A percentile compares a stretch with the other conserved stretches of the same genome.
Conservation (phyloP, 768 basidiomycete species). For the Termitomyces heimii region DNA sequence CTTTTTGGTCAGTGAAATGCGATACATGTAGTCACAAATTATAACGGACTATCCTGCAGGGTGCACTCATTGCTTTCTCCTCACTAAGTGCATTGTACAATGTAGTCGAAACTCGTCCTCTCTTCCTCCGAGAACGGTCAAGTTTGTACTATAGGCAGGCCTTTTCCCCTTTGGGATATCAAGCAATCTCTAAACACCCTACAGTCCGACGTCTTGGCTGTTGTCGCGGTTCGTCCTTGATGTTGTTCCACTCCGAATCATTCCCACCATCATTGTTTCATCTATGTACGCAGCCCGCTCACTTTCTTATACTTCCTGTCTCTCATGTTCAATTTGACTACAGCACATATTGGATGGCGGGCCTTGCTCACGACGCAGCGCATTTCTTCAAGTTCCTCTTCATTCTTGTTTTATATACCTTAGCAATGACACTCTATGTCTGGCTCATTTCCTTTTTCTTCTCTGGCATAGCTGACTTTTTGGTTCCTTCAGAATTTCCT, state of each 20-base stretch:
- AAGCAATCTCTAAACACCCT: neutral
- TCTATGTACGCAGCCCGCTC: slow-evolving; percentile 54
- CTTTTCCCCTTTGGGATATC: neutral
- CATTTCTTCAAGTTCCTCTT: slow-evolving; percentile 95
- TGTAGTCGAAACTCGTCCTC: slow-evolving; percentile 72
- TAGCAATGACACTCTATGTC: slow-evolving; percentile 85
- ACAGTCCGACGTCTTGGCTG: slow-evolving; percentile 85
- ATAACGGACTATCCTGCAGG: slow-evolving; percentile 35
- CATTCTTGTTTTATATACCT: slow-evolving; percentile 78
- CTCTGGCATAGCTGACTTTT: neutral
- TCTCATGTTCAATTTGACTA: slow-evolving; percentile 1
- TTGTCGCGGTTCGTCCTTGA: slow-evolving; percentile 87
- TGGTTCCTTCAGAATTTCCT: slow-evolving; percentile 68
- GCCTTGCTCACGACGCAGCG: slow-evolving; percentile 68
- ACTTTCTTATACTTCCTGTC: neutral
- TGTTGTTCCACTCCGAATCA: slow-evolving; percentile 79
- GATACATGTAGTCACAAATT: neutral
- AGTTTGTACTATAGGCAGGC: slow-evolving; percentile 77
- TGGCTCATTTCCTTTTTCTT: slow-evolving; percentile 20
- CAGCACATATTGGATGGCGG: slow-evolving; percentile 95
- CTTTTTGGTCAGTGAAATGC: slow-evolving; percentile 58
- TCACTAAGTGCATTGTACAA: slow-evolving; percentile 88
- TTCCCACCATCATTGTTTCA: slow-evolving; percentile 84
- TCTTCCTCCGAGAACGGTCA: slow-evolving; percentile 89
- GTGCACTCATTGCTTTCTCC: slow-evolving; percentile 88